Base-by-base conservation (phyloP, 495 filamentous ascomycete species). In the Tuber borchii region DNA sequence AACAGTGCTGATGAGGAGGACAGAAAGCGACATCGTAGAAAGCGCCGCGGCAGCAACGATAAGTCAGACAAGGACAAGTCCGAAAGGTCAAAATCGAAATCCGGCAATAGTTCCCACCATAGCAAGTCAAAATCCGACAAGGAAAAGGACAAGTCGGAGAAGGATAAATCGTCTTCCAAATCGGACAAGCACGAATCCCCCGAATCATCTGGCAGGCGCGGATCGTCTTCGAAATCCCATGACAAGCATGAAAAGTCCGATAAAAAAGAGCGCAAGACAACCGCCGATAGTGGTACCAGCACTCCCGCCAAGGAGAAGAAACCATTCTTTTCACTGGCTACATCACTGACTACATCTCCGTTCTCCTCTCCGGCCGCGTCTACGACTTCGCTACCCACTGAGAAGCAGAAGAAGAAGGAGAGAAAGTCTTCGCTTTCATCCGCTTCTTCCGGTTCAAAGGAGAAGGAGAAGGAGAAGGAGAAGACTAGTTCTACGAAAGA, bases 361-460 rank as follows among this genome's bases (percentile, higher is more conserved):
- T 79, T 70, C 76, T 75, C 40, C 69, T 75, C 78, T n/a, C 78
- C 78, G n/a, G 76, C 73, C 34, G 51, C 51, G 37, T 73, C 78
- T 12, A 56, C 71, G 40, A 73, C 56, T 8, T 65, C 56, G 2
- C 56, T 65, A 26, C 26, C 26, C 26, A 65, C 56, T 0, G 56
- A 65, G 31, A 65, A 65, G 26, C 26, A 65, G 19, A 65, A 65
- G 56, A 65, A 65, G 26, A 65, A 65, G 56, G 56, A 65, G 26
- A 65, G 56, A 16, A 65, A 65, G 56, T 34, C 56, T 7, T 65
- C 56, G 14, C 56, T 65, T 6, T 65, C 56, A 16, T 65, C 56
- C 26, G 56, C 26, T 19, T 65, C 56, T 17, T 34, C 72, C 40
- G 74, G 46, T 20, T 75, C 77, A 0, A 73, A 79, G 12, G 77